Base-by-base conservation (phyloP, 2,329 filamentous ascomycete genomes). In the Botrytis aclada region DNA sequence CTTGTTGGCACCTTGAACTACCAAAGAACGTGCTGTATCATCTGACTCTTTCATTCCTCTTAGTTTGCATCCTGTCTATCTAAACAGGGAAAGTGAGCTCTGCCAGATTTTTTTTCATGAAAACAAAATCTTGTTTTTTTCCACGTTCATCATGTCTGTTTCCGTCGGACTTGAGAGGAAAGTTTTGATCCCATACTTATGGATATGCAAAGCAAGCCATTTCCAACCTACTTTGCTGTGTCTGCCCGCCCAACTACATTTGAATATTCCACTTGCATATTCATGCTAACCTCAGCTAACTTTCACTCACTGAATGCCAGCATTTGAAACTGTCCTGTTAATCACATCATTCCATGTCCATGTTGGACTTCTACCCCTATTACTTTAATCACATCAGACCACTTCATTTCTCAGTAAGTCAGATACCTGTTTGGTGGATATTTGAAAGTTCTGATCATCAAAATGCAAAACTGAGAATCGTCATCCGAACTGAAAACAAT, bases 111-210 rank as follows among this genome's bases (percentile, higher is more conserved):
- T 37, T 37, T 22, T 47, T 64, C 25, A 41, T 22, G 22, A 29
- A 29, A 3, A 71, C n/a, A 61, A 45, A 3, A 1, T 45, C 47
- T 39, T 66, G n/a, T 34, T 16, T 54, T 54, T 67, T 54, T 47
- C 62, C 70, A 72, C 62, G 62, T 72, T 66, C 51, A 72, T 67
- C 47, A 66, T 67, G 62, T 16, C 62, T 72, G 37, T 60, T 67
- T 22, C 70, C 70, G 62, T 60, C 70, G 51, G 62, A 39, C 37
- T 60, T 67, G 62, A 41, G 66, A 47, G 70, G 62, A 41, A 58
- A 64, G 18, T 72, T 72, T 58, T 43, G 41, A 41, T 60, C 62
- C 54, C 54, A 67, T 72, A 34, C 18, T 29, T n/a, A 34, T 34
- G 34, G 41, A 39, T 25, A 72, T 72, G 39, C 70, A 67, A 67